Evolutionary conservation across 495 filamentous ascomycete genomes (phyloP), one percentile per base, ranked within the genome.

Genomic region (Umbilicaria muhlenbergii): DNA sequence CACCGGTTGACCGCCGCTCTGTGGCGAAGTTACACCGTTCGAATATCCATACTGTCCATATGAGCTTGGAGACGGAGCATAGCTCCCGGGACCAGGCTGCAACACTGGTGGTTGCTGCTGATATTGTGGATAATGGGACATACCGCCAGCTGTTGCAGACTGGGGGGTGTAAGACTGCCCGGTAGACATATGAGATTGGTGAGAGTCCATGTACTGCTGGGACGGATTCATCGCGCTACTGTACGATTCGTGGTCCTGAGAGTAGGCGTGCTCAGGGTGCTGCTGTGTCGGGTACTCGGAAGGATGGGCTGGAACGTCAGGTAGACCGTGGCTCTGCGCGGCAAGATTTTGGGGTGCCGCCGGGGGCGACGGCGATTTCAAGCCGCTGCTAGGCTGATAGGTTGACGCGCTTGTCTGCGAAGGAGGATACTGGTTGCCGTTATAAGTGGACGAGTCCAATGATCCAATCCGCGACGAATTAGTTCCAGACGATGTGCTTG

Each of bases 131-230:
- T 80, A 86, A 46, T 79, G 80, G 14, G 69, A 64, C 57, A 91
- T 70, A 42, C 71, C 68, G 43, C 81, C 73, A 10, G 87, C 85
- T 7, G 88, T 83, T 7, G 83, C 83, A 38, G 83, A 80, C 54
- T 88, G 82, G 0, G 82, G 79, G 43, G 80, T 71, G 58, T 88
- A 87, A 33, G 81, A 71, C 57, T 83, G 86, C 38, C 78, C 80
- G 42, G 79, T 74, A 46, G 86, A 87, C 70, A 94, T 76, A 59
- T 93, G 84, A 38, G 75, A 65, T 37, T 75, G 73, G 55, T 89
- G 74, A 38, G 80, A 85, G 49, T 92, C 88, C 76, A 87, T 80
- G 54, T 94, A 91, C 46, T 77, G 74, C 52, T 78, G 78, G 37
- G 71, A 66, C 54, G 82, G 77, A 65, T 95, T 94, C 85, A 98